phyloP scores from a whole-genome alignment of 305 asterid genomes.

The Fraxinus sp. region DNA sequence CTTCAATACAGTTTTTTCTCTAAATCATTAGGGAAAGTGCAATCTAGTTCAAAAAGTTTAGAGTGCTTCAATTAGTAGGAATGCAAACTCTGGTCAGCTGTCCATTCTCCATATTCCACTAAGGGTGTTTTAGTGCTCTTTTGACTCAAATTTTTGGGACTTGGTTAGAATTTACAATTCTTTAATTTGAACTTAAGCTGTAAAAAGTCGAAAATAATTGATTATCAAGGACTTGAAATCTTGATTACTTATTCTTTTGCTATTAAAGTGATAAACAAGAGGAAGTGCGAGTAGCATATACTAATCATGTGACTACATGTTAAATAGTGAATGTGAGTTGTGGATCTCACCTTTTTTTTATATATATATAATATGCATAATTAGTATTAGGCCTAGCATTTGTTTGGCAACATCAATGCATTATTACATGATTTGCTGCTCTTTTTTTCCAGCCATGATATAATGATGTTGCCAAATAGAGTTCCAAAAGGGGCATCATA shows the following conservation, averaged over 20 bases:
- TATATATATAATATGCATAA: neutral
- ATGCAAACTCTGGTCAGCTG: neutral
- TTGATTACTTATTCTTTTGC: conserved; percentile 4
- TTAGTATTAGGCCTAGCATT: conserved; percentile 19
- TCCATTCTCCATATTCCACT: neutral
- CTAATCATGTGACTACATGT: conserved; percentile 64
- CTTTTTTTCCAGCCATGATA: conserved; percentile 16
- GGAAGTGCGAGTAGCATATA: conserved; percentile 22
- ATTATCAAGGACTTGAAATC: neutral
- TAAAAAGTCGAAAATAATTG: conserved; percentile 49
- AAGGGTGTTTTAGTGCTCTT: neutral
- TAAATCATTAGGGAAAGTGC: neutral
- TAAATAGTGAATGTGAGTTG: conserved; percentile 32
- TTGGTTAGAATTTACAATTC: conserved; percentile 35
- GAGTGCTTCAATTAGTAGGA: neutral
- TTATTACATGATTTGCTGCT: conserved; percentile 23
- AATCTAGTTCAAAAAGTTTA: neutral
- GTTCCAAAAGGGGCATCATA: conserved; percentile 15
- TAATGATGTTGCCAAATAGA: conserved; percentile 1
- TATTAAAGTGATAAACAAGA: neutral
- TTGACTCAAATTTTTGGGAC: neutral
- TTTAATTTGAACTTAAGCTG: conserved; percentile 64
- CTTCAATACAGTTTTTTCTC: neutral
- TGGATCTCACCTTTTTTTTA: conserved; percentile 51
- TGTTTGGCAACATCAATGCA: conserved; percentile 28